Evolutionary conservation across 2,329 filamentous ascomycete genomes (phyloP).

Genomic region (Fusarium sp.): DNA sequence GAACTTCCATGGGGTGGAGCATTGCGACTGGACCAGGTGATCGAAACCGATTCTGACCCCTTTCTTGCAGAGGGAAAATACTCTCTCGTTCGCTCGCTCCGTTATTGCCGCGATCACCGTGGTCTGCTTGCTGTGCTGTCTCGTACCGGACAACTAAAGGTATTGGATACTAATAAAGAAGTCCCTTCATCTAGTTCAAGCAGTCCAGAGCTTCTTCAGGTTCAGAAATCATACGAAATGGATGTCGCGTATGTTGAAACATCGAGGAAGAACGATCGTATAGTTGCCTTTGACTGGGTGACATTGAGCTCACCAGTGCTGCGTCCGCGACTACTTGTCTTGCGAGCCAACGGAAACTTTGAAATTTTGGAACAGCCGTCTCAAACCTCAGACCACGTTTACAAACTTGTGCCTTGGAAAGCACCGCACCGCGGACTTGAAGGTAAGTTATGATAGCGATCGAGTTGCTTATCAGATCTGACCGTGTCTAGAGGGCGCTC

Average conservation of each 20-base stretch:
- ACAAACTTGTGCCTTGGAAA: slow-evolving; percentile 72
- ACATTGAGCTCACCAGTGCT: slow-evolving; percentile 68
- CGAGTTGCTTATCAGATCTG: slow-evolving; percentile 20
- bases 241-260: slow-evolving; percentile 69
- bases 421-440: slow-evolving; percentile 69
- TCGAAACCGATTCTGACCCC: slow-evolving; percentile 66
- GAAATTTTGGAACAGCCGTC: slow-evolving; percentile 73
- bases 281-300: slow-evolving; percentile 77
- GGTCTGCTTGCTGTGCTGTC: slow-evolving; percentile 73
- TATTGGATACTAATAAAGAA: slow-evolving; percentile 71
- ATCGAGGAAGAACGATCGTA: slow-evolving; percentile 68
- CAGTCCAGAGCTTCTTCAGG: slow-evolving; percentile 70
- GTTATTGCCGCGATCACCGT: slow-evolving; percentile 72
- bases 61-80: slow-evolving; percentile 67
- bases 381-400: slow-evolving; percentile 68
- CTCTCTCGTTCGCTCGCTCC: slow-evolving; percentile 72
- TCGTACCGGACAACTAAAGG: slow-evolving; percentile 72
- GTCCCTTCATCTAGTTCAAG: slow-evolving; percentile 59
- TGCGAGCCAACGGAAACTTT: slow-evolving; percentile 71
- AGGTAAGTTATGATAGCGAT: slow-evolving; percentile 53
- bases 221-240: slow-evolving; percentile 71
- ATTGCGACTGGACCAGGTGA: slow-evolving; percentile 68
- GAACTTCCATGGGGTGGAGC: slow-evolving; percentile 73
- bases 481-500: slow-evolving; percentile 58
- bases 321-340: slow-evolving; percentile 69